Base-by-base conservation (phyloP, 768 basidiomycete genomes). In the Heimioporus sp. region DNA sequence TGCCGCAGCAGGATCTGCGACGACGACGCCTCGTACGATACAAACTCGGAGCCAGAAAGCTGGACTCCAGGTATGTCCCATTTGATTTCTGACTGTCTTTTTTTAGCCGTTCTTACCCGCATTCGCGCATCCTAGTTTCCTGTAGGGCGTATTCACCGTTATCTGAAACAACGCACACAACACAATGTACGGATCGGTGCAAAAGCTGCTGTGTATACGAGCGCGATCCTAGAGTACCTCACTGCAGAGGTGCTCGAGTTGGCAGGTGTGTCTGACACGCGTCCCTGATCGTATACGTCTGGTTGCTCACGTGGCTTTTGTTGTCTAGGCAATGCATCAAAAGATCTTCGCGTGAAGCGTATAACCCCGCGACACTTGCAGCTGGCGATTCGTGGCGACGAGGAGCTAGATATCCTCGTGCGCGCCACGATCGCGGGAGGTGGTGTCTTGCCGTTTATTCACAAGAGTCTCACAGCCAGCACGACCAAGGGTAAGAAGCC, bases 161-260 rank as follows among this genome's bases (percentile, higher is more conserved):
- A 91, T 73, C 74, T 97, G 59, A 94, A 97, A 69, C 87, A 87
- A 65, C 82, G 89, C 58, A 96, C 92, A 16, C 90, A 93, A 67
- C 87, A 95, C 72, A 95, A 94, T 65, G 86, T 96, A 48, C 88
- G 94, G 35, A 92, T 98, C 57, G 95, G 94, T 28, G 95, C 93
- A n/a, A 97, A 97, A 69, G 94, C 94, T 24, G 93, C 95, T 10
- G 95, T 98, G 15, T 96, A 96, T 70, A 92, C 92, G n/a, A 86
- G 90, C 35, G 94, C 95, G 31, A 93, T 97, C 59, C 79, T 97
- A 50, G 95, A 98, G 71, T 98, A 98, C 66, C 78, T 98, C 46
- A 96, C 94, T 0, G 95, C 95, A 10, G 95, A 98, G 67, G 95
- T 98, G 10, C 75, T 98, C 47, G 95, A 98, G 68, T 82, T 98